Evolutionary conservation across 495 filamentous ascomycete genomes (phyloP), one percentile per base, ranked within the genome.

Genomic region (Mycothermus thermophilus): DNA sequence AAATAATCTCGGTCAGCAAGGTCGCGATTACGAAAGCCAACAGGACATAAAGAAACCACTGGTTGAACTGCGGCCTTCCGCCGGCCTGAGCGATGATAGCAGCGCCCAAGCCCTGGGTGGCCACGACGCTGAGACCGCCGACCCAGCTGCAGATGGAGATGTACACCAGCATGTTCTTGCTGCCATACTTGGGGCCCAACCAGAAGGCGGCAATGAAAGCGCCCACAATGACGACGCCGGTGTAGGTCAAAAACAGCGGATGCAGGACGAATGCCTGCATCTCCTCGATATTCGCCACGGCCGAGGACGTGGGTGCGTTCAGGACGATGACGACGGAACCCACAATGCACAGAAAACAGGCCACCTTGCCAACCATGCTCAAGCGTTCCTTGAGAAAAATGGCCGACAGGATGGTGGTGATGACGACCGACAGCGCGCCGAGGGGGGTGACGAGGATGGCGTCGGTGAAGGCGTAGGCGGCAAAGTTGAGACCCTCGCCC

Each of bases 131-230:
- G 50, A 96, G 64, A 4, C 90, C 90, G 46, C 90, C 90, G 41
- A 95, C 77, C 57, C 88, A 69, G 62, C 83, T 93, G 71, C 90
- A 97, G 51, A 97, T 84, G 44, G 75, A 83, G 47, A 97, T 73
- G 58, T 97, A 97, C 9, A 95, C 84, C 57, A 97, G 70, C 90
- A 97, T 95, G 54, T 79, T 88, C 65, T 82, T 84, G 64, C 92
- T 93, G 27, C 92, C 90, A 43, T 90, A 97, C 40, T 80, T 74
- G 5, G 90, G 90, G 4, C 75, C 92, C 35, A 71, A 77, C 78
- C 82, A 96, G 19, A 93, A 53, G 0, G 84, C 83, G 31, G 79
- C 72, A 37, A 86, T 72, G 9, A 63, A 41, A 36, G 74, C 75
- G 0, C 74, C 83, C 18, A 88, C 46, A 25, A 96, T 74, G 30